These are phyloP conservation scores for Quercus agrifolia DNA, from an alignment of 306 rosid genomes.

Conservation along the genomic window DNA sequence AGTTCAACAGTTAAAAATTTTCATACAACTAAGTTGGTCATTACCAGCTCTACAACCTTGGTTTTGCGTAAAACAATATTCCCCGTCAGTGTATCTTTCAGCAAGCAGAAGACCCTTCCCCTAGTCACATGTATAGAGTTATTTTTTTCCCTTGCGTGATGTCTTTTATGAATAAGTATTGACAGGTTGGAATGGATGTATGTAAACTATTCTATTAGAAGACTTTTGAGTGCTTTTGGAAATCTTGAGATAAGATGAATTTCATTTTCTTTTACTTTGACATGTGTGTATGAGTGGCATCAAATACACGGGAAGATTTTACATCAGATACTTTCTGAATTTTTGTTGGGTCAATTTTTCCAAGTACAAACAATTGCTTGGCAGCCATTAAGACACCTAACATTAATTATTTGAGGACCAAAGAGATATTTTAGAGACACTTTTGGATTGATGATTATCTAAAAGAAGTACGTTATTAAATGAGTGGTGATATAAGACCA, in stretches of 20 bases:
- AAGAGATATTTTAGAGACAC: conserved; percentile 30
- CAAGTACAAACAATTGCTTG: conserved; percentile 17
- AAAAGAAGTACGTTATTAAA: conserved; percentile 8
- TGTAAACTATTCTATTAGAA: conserved; percentile 34
- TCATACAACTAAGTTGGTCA: conserved; percentile 24
- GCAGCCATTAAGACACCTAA: conserved; percentile 17
- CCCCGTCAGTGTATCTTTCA: conserved; percentile 21
- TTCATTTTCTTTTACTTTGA: conserved; percentile 16
- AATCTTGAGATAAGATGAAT: conserved; percentile 35
- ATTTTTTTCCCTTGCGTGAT: conserved; percentile 47
- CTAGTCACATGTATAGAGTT: conserved; percentile 63
- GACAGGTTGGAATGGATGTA: conserved; percentile 33
- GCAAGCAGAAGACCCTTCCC: conserved; percentile 34
- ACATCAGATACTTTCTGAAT: not conserved
- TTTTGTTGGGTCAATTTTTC: not conserved
- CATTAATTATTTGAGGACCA: conserved; percentile 20
- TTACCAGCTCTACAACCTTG: conserved; percentile 29
- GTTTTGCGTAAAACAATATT: conserved; percentile 37
- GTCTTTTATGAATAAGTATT: conserved; percentile 35
- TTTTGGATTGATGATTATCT: conserved; percentile 24
- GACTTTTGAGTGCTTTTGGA: conserved; percentile 39
- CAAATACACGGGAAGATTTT: not conserved
- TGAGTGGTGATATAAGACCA: conserved; percentile 29
- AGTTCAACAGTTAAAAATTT: conserved; percentile 49
- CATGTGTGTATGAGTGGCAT: not conserved